A percentile compares a stretch with the other conserved stretches of the same genome.
phyloP scores from a whole-genome alignment of 805 yeast species.

The Trichomonascus vanleenenianus region DNA sequence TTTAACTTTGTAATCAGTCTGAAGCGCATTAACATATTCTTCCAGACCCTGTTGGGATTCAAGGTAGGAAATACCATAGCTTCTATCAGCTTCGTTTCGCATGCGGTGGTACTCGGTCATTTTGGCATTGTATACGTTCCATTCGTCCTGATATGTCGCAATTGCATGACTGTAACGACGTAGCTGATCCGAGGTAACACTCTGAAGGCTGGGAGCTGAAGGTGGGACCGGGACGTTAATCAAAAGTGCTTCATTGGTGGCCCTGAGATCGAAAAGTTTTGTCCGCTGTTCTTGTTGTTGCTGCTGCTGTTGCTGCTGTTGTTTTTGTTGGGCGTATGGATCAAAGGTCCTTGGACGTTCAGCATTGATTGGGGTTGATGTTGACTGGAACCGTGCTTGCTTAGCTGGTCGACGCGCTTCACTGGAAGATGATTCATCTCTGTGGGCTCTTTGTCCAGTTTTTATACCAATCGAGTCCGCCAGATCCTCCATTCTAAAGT shows the following conservation, averaged over 20 bases:
- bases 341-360: slow-evolving; percentile 5
- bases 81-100: slow-evolving; percentile 19
- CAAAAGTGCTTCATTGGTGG: slow-evolving; percentile 13
- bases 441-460: neutral
- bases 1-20: slow-evolving; percentile 20
- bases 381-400: neutral
- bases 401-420: neutral
- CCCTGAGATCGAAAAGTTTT: slow-evolving; percentile 14
- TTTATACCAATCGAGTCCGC: slow-evolving; percentile 4
- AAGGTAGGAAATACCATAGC: slow-evolving; percentile 10
- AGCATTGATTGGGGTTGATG: slow-evolving; percentile 10
- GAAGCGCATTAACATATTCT: slow-evolving; percentile 18
- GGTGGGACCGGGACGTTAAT: slow-evolving; percentile 22
- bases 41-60: slow-evolving; percentile 8
- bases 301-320: neutral
- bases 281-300: neutral
- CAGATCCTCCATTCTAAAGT: slow-evolving; percentile 23
- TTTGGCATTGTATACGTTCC: slow-evolving; percentile 20
- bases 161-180: slow-evolving; percentile 14
- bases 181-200: slow-evolving; percentile 11
- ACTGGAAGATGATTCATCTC: neutral
- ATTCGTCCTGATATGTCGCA: slow-evolving; percentile 14
- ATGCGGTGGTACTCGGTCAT: slow-evolving; percentile 19
- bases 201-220: slow-evolving; percentile 7
- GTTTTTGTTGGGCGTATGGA: neutral